These are phyloP conservation scores for Aspergillus sp. DNA, from an alignment of 2,329 filamentous ascomycete genomes.

Conservation along the genomic window DNA sequence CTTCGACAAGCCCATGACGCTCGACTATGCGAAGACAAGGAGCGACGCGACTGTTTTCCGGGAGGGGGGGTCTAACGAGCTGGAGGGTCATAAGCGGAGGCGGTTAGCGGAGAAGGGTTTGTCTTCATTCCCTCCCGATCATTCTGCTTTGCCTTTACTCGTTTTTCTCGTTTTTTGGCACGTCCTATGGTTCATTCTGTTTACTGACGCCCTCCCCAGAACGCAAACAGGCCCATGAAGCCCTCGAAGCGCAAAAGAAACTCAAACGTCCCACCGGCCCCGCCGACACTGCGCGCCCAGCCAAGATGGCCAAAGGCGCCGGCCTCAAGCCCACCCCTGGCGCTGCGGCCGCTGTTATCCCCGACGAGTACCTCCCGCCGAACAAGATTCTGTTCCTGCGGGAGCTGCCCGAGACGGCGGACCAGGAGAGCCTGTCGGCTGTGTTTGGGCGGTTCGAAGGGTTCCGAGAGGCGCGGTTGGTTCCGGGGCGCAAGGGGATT, in stretches of 20 bases:
- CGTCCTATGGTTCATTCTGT: constrained; percentile 4
- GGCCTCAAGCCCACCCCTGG: constrained; percentile 69
- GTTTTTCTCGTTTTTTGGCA: constrained; percentile 2
- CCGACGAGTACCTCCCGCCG: constrained; percentile 95
- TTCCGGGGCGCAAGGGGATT: constrained; percentile 77
- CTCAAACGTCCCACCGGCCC: constrained; percentile 55
- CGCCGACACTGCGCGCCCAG: constrained; percentile 45
- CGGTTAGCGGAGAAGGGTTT: constrained; percentile 82
- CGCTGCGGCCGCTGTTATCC: constrained; percentile 61
- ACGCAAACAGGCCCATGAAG: constrained; percentile 72
- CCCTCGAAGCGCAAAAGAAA: constrained; percentile 66
- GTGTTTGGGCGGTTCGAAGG: constrained; percentile 88
- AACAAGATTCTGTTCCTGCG: constrained; percentile 96
- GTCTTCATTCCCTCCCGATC: too few species aligned
- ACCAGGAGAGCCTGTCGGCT: constrained; percentile 65
- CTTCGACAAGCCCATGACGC: constrained; percentile 80
- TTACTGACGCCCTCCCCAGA: constrained; percentile 41
- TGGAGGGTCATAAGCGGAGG: constrained; percentile 77
- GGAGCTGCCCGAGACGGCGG: constrained; percentile 80
- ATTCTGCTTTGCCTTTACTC: too few species aligned
- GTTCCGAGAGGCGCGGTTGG: constrained; percentile 83
- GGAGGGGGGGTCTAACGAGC: constrained; percentile 65
- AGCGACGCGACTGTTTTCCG: constrained; percentile 80
- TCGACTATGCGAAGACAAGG: constrained; percentile 70
- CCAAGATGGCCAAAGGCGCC: constrained; percentile 60